Base-by-base conservation (phyloP, 768 basidiomycete species). In the Boletus barrowsii region DNA sequence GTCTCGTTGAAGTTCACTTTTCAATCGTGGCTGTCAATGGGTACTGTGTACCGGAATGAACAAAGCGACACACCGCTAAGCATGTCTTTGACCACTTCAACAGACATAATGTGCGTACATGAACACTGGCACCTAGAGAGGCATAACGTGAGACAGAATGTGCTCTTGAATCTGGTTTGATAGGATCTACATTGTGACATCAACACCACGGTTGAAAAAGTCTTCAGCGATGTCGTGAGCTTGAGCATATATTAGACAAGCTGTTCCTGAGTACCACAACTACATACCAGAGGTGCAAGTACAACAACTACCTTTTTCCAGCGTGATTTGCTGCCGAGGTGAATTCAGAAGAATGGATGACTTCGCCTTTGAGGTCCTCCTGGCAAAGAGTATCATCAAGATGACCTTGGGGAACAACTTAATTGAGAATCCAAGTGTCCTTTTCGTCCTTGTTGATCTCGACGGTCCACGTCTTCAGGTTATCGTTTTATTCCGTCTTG, bases 251-350 rank as follows among this genome's bases (percentile, higher is more conserved):
- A 58, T 65, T 24, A 56, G 56, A 54, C 24, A 50, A 29, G 22
- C 51, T 57, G 24, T 5, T 18, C 11, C 39, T 4, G 13, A 20
- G 4, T 37, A 24, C 33, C 15, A 6, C 26, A 50, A 10, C 11
- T 20, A 56, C 67, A 15, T 61, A 79, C 79, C 79, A 22, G 85
- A 84, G 47, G 80, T 84, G 40, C 83, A 81, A 17, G 86, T 79
- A 15, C 87, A 4, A 89, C 73, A 18, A 88, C 73, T 1, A 87
- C 73, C 6, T 86, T 73, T 87, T 87, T 7, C 84, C 84, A 8
- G 69, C 53, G 60, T 80, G 78, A 32, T 78, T 79, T 1, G 68
- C 56, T 0, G 81, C 81, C 4, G 72, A 71, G 20, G 74, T 78
- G 65, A 82, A 81, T 18, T 75, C 56, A 1, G 73, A 72, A 0